Conservation (phyloP, 2,329 filamentous ascomycete species). For the Neofusicoccum sp. region DNA sequence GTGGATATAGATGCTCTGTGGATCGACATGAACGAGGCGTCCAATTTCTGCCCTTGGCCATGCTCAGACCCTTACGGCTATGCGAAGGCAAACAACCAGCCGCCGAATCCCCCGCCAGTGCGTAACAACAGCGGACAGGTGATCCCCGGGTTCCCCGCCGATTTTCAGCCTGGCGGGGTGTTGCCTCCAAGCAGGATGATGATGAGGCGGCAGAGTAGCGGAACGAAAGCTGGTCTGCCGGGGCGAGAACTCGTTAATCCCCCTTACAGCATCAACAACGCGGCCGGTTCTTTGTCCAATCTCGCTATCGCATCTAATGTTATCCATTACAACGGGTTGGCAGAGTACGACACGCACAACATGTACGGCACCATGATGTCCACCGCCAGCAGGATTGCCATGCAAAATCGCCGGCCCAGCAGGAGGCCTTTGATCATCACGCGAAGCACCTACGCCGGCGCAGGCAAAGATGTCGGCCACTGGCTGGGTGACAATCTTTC, state of each 20-base stretch:
- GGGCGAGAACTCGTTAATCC: conserved; percentile 66
- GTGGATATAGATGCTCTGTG: conserved; percentile 78
- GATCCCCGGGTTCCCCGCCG: conserved; percentile 68
- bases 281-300: conserved; percentile 49
- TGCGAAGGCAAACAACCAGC: conserved; percentile 48
- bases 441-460: conserved; percentile 74
- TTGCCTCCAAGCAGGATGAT: not conserved
- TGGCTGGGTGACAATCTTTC: conserved; percentile 62
- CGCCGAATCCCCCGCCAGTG: conserved; percentile 65
- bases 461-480: conserved; percentile 62
- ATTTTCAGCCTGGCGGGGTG: conserved; percentile 61
- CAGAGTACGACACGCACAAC: conserved; percentile 77
- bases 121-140: conserved; percentile 62
- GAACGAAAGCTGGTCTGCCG: conserved; percentile 60
- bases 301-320: conserved; percentile 66
- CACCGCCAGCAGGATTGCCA: conserved; percentile 63
- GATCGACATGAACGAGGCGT: conserved; percentile 47
- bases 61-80: conserved; percentile 49
- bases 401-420: conserved; percentile 65
- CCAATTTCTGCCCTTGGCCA: conserved; percentile 43
- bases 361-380: conserved; percentile 79
- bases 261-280: conserved; percentile 67
- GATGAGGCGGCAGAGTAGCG: conserved; percentile 32
- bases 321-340: conserved; percentile 66
- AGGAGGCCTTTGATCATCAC: conserved; percentile 73